phyloP scores from a whole-genome alignment of 768 basidiomycete species.

The Hericium rajendrae region DNA sequence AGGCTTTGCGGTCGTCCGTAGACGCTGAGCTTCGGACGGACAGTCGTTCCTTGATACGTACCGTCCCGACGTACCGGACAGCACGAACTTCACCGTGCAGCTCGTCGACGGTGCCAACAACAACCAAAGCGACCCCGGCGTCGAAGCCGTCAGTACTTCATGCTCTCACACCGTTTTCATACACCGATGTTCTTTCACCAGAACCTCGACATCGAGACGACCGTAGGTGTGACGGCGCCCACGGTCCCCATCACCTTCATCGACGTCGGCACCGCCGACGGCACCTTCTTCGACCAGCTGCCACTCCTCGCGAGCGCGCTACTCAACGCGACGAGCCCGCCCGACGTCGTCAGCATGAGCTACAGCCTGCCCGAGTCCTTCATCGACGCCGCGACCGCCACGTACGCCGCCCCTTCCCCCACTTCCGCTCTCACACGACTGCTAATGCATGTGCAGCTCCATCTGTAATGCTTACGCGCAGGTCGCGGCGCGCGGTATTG shows the following conservation, averaged over 20 bases:
- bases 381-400: slow-evolving; percentile 14
- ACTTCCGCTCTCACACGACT: not conserved
- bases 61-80: not conserved
- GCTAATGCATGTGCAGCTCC: slow-evolving; percentile 8
- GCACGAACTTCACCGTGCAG: slow-evolving; percentile 12
- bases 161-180: not conserved
- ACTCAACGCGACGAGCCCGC: slow-evolving; percentile 7
- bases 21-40: not conserved
- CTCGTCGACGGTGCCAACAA: slow-evolving; percentile 14
- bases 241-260: slow-evolving; percentile 17
- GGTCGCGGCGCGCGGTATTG: slow-evolving; percentile 27
- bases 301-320: slow-evolving; percentile 19
- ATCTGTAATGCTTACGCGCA: slow-evolving; percentile 27
- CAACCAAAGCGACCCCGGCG: slow-evolving; percentile 10
- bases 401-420: slow-evolving; percentile 12
- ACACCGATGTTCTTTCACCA: slow-evolving; percentile 3
- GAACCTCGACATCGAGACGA: slow-evolving; percentile 29
- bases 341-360: slow-evolving; percentile 19
- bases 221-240: slow-evolving; percentile 21
- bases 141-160: not conserved
- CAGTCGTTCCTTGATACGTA: not conserved
- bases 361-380: slow-evolving; percentile 24
- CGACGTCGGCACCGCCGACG: slow-evolving; percentile 15
- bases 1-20: not conserved
- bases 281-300: slow-evolving; percentile 19